These are phyloP conservation scores for Trichoderma citrinoviride DNA, from an alignment of 2,329 filamentous ascomycete species.

Conservation along the genomic window DNA sequence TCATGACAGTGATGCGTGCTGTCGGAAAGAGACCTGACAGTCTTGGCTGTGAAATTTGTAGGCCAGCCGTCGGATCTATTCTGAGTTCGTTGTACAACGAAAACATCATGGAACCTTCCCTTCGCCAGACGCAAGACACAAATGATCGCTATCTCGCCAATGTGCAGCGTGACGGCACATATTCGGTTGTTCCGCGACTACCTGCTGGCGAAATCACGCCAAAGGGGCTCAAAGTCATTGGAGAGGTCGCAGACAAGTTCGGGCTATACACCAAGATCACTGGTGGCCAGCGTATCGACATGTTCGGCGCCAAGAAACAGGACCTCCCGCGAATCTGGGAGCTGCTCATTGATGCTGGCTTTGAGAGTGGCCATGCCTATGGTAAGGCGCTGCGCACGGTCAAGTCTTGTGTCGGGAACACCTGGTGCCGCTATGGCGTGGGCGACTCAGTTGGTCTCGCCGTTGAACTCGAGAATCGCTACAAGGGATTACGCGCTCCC, in stretches of 20 bases:
- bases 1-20: conserved; percentile 73
- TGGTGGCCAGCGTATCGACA: conserved; percentile 84
- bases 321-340: conserved; percentile 82
- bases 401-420: conserved; percentile 87
- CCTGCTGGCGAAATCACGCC: conserved; percentile 84
- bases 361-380: conserved; percentile 90
- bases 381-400: conserved; percentile 86
- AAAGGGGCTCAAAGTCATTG: conserved; percentile 79
- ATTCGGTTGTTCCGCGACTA: conserved; percentile 81
- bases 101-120: conserved; percentile 70
- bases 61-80: conserved; percentile 78
- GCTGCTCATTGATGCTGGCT: conserved; percentile 73
- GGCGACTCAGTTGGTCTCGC: conserved; percentile 91
- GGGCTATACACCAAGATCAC: conserved; percentile 89
- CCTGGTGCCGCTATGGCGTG: conserved; percentile 87
- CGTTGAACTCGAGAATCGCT: conserved; percentile 80
- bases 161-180: conserved; percentile 88
- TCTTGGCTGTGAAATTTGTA: conserved; percentile 84
- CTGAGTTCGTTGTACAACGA: conserved; percentile 79
- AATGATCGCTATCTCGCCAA: conserved; percentile 88
- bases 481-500: conserved; percentile 84
- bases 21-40: conserved; percentile 69
- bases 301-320: conserved; percentile 89
- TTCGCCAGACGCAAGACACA: conserved; percentile 80
- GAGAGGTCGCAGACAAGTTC: conserved; percentile 80